Conservation (phyloP, 2,329 filamentous ascomycete species). For the Aspergillus fischeri region DNA sequence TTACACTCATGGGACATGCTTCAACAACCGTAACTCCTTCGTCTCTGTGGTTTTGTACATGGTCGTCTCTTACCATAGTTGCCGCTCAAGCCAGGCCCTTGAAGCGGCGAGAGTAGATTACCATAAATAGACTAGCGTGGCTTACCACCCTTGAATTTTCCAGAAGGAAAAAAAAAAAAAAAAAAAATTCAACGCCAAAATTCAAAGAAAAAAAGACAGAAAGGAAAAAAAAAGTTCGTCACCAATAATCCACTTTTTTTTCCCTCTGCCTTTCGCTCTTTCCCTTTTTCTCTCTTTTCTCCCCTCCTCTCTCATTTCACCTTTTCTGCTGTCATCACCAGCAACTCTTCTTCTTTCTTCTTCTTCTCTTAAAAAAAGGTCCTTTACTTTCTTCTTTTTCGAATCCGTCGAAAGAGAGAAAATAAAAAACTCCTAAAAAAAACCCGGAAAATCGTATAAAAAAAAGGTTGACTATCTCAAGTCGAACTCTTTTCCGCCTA, state of each 20-base stretch:
- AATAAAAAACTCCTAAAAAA: slow-evolving; percentile 32
- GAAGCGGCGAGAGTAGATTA: slow-evolving; percentile 10
- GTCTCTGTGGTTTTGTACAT: neutral
- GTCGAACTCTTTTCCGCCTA: slow-evolving; percentile 25
- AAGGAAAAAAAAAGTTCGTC: slow-evolving; percentile 17
- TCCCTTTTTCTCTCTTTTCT: slow-evolving; percentile 21
- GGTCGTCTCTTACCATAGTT: neutral
- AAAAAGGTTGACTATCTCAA: slow-evolving; percentile 19
- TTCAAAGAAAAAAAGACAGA: slow-evolving; percentile 8
- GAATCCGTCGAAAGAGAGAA: slow-evolving; percentile 30
- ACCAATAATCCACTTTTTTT: slow-evolving; percentile 19
- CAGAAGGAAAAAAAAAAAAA: neutral
- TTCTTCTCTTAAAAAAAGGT: slow-evolving; percentile 13
- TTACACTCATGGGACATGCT: neutral
- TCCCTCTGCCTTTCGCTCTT: slow-evolving; percentile 25
- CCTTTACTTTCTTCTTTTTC: slow-evolving; percentile 21
- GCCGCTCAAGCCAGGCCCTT: slow-evolving; percentile 8
- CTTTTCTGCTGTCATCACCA: slow-evolving; percentile 23
- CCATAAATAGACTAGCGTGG: slow-evolving; percentile 21
- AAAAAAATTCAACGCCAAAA: neutral
- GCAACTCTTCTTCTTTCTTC: slow-evolving; percentile 22
- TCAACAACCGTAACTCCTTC: neutral
- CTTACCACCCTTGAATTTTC: slow-evolving; percentile 3
- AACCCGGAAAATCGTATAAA: slow-evolving; percentile 40
- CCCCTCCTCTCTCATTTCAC: slow-evolving; percentile 21